phyloP scores from a whole-genome alignment of 2,329 filamentous ascomycete species.

The Pseudogymnoascus sp. region DNA sequence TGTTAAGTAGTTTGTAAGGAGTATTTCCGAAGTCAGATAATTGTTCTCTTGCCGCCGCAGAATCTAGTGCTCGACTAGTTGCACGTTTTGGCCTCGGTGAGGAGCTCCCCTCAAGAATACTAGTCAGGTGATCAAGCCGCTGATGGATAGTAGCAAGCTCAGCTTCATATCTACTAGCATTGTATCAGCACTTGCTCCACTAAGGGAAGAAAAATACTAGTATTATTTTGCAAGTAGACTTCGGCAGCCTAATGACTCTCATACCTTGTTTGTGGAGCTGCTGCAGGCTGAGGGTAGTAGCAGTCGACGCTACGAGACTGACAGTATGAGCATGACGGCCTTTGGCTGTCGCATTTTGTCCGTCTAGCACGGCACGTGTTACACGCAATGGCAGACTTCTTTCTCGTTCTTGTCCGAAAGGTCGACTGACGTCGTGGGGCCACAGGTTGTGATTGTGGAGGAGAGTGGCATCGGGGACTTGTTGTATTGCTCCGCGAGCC shows the following conservation, averaged over 20 bases:
- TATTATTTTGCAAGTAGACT: background rate
- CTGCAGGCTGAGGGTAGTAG: background rate
- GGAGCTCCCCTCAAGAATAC: background rate
- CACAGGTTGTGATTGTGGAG: background rate
- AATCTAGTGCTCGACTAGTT: background rate
- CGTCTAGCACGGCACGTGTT: constrained; percentile 17
- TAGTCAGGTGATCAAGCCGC: background rate
- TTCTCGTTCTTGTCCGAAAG: constrained; percentile 5
- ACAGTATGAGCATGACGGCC: constrained; percentile 17
- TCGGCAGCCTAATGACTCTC: background rate
- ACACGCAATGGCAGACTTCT: constrained; percentile 17
- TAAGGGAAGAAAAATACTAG: background rate
- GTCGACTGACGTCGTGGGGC: background rate
- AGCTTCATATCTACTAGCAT: background rate
- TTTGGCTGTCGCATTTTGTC: constrained; percentile 21
- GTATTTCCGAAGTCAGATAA: background rate
- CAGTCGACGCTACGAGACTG: background rate
- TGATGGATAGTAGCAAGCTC: background rate
- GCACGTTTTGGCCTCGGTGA: background rate
- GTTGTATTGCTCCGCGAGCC: background rate
- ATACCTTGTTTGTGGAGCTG: constrained; percentile 3
- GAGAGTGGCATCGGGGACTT: background rate
- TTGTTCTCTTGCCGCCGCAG: background rate
- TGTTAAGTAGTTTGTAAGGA: background rate
- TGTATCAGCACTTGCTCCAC: background rate